These are phyloP conservation scores for Tulasnella calospora DNA, from an alignment of 768 basidiomycete genomes.

Conservation along the genomic window DNA sequence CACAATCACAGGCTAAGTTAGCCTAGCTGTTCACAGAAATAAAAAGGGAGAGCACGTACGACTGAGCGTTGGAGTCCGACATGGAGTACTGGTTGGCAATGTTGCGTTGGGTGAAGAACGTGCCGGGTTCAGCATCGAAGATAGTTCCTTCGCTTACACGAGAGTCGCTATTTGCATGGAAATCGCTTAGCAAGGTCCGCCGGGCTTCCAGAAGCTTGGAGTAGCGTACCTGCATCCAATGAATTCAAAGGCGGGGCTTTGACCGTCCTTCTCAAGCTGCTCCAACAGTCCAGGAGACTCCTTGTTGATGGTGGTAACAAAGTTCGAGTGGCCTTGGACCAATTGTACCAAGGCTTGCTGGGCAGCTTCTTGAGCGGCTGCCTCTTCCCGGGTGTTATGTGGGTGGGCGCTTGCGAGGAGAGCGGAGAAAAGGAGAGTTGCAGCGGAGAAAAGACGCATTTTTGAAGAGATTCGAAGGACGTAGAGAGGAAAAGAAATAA, in stretches of 20 bases:
- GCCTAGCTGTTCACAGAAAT: background rate
- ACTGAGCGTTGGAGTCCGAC: background rate
- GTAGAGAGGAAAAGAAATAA: background rate
- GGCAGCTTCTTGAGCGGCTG: conserved; percentile 9
- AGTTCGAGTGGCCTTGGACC: conserved; percentile 24
- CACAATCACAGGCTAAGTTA: background rate
- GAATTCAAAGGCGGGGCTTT: conserved; percentile 20
- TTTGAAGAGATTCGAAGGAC: background rate
- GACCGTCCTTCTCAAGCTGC: conserved; percentile 16
- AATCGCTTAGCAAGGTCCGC: background rate
- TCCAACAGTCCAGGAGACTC: conserved; percentile 15
- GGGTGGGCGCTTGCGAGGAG: background rate
- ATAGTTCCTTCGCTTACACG: conserved; percentile 22
- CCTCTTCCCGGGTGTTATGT: background rate
- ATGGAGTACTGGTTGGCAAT: conserved; percentile 18
- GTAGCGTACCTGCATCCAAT: conserved; percentile 18
- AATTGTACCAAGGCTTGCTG: conserved; percentile 15
- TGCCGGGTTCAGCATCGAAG: conserved; percentile 26
- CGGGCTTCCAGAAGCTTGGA: background rate
- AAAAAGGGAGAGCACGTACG: background rate
- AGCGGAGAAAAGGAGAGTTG: background rate
- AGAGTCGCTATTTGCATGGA: background rate
- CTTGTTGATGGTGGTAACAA: background rate
- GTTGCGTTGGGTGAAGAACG: conserved; percentile 27
- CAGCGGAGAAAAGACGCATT: background rate